Evolutionary conservation across 306 rosid genomes (phyloP), one percentile per base, ranked within the genome.

Genomic region (Dalbergia oliveri): DNA sequence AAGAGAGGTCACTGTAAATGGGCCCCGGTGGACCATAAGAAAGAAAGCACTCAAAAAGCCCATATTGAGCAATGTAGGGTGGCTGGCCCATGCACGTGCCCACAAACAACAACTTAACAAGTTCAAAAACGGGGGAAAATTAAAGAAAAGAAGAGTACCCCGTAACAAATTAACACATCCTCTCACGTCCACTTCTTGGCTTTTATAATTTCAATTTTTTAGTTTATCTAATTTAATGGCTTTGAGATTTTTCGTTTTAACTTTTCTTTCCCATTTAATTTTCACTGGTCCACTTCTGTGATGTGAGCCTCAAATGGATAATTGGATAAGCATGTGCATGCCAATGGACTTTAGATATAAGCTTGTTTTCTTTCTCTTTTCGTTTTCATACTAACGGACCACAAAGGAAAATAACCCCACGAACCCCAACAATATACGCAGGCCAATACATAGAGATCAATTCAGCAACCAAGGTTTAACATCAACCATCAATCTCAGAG

Each of bases 51-150:
- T 84, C 45, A 77, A 78, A 90, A 83, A 84, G 87, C 91, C 91
- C 92, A 86, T 78, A 83, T 87, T 66, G 77, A 83, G 86, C 82
- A 89, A 75, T 77, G 81, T 75, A 77, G 77, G 86, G 90, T 80
- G 86, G 88, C 86, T 85, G 90, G 86, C 85, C 91, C 89, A 87
- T 85, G 65, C 89, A 87, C 84, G 65, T 89, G 84, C 79, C 85
- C 95, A 87, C 87, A 85, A 87, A 75, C 88, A 88, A 82, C 84
- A 83, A 81, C 86, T 84, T 85, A 78, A 78, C 88, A 78, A 84
- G 69, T 54, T 16, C 16, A n/a, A 54, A 50, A 4, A 13, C 2
- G 7, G 61, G 61, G 83, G 54, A 44, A 76, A 37, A 37, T 37
- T 4, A 37, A 37, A 60, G 87, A 83, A 84, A 82, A 77, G 70